Base-by-base conservation (phyloP, 768 basidiomycete species). In the Lentinus tigrinus region DNA sequence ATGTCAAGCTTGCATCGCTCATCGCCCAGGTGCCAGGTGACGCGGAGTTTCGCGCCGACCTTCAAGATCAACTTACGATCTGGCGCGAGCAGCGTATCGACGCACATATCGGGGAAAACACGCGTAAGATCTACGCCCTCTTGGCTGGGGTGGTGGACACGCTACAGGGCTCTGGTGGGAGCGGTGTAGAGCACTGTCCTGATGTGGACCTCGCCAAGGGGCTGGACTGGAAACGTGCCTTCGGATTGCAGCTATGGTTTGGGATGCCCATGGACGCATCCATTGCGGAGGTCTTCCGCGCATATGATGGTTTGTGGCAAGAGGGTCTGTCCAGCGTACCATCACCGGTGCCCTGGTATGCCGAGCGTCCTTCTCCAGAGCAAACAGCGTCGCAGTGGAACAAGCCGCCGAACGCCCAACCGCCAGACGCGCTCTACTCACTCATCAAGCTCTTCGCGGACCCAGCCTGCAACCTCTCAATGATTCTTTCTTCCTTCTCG, bases 161-260 rank as follows among this genome's bases (percentile, higher is more conserved):
- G 6, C 77, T 87, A 10, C 78, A 81, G 43, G 85, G 81, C 28
- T 80, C 77, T 49, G 78, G 73, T 59, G 81, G 81, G 3, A 76
- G 77, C 26, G 83, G 81, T 17, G 64, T 80, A 23, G 77, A 79
- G 62, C 82, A 81, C 46, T 79, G 78, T 67, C 69, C 76, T 13
- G 85, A 88, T 54, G 67, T 92, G 26, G 75, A 83, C 54, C 76
- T 97, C 4, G 77, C 85, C 17, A 76, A 85, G 52, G 89, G 84
- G 0, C 72, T 98, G 52, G 95, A 97, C 69, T 99, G 97, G 97
- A 95, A 94, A 70, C 85, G 94, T 19, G 87, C 88, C 0, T 91
- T 98, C 68, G 97, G 93, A 2, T 74, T 98, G 43, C 87, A 88
- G 60, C 74, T 98, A 31, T 99, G 97, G 97, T 98, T 87, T 70